Evolutionary conservation across 1,284 basidiomycete species (phyloP), one percentile per base, ranked within the genome.

Genomic region (Apiotrichum montevideense): DNA sequence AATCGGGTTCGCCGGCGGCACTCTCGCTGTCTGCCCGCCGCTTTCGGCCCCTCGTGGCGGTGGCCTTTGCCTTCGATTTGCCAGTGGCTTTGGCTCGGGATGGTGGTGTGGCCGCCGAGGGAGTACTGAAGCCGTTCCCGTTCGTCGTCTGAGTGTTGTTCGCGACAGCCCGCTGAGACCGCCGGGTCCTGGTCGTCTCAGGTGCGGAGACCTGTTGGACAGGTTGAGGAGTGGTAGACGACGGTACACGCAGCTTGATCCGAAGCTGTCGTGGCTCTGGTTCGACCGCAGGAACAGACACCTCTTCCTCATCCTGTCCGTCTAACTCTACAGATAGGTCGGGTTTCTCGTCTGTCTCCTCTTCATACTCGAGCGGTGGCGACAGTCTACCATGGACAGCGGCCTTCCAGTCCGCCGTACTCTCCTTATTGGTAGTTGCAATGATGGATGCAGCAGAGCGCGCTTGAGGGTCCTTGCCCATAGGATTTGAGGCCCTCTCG

Each of bases 401-500:
- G 1, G 58, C 43, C 9, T 44, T 48, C 67, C 66, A 67, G 3
- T 49, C 54, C 0, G 52, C 52, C 11, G 53, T 57, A 35, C 50
- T 62, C 51, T 66, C 54, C 39, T 63, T 34, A 37, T 66, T 66
- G 2, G 70, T 65, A 9, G 51, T 55, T 3, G 67, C 66, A 10
- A 72, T 61, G 33, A 73, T 61, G 2, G 61, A 61, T 0, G 62
- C 64, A 0, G 71, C 71, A 0, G 69, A 56, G 4, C 56, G 50
- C 2, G 50, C 14, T 1, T 14, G 40, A 33, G 1, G 21, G 3
- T 21, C 58, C n/a, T 0, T 50, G 46, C 66, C 68, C 35, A 73
- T 64, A 3, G 72, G 71, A 47, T 73, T 74, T 29, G 57, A 55
- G n/a, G 63, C 63, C 7, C 61, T 42, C 15, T 68, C 66, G 34